Evolutionary conservation across 2,329 filamentous ascomycete genomes (phyloP).

Genomic region (Epichloe gansuensis): DNA sequence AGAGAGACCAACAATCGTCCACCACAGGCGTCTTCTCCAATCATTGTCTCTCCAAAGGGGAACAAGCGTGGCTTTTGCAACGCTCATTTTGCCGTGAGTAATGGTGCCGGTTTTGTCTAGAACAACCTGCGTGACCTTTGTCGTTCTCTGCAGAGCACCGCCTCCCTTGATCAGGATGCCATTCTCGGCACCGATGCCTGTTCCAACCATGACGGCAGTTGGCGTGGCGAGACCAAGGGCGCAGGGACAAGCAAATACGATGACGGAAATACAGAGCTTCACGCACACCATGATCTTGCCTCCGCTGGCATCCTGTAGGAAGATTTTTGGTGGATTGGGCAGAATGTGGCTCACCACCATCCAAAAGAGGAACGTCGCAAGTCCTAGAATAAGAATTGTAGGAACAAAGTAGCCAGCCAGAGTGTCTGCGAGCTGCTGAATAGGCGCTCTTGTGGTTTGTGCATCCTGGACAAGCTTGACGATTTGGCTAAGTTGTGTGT

Average conservation of each 20-base stretch:
- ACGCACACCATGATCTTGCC: slow-evolving; percentile 94
- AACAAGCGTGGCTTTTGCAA: slow-evolving; percentile 57
- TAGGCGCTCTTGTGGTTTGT: slow-evolving; percentile 85
- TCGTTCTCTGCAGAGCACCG: slow-evolving; percentile 79
- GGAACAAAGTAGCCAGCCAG: slow-evolving; percentile 93
- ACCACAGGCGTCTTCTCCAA: slow-evolving; percentile 68
- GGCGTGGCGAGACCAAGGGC: slow-evolving; percentile 92
- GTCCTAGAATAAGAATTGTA: slow-evolving; percentile 69
- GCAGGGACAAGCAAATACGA: slow-evolving; percentile 95
- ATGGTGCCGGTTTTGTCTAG: slow-evolving; percentile 95
- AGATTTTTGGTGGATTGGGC: slow-evolving; percentile 74
- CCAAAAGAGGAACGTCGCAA: slow-evolving; percentile 80
- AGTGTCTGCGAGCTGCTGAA: slow-evolving; percentile 81
- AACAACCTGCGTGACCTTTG: slow-evolving; percentile 78
- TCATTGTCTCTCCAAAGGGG: slow-evolving; percentile 56
- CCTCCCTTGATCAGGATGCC: slow-evolving; percentile 98
- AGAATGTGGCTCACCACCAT: slow-evolving; percentile 88
- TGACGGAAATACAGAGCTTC: slow-evolving; percentile 95
- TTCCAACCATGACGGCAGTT: slow-evolving; percentile 97
- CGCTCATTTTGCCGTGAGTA: slow-evolving; percentile 90
- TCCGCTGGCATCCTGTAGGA: slow-evolving; percentile 65
- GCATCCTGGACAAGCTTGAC: slow-evolving; percentile 97
- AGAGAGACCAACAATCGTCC: slow-evolving; percentile 88
- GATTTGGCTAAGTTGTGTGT: slow-evolving; percentile 95
- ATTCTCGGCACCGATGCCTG: slow-evolving; percentile 88